Percentiles rank a stretch among this genome's conserved stretches.
phyloP scores from a whole-genome alignment of 306 rosid genomes.

The Citrullus amarus region DNA sequence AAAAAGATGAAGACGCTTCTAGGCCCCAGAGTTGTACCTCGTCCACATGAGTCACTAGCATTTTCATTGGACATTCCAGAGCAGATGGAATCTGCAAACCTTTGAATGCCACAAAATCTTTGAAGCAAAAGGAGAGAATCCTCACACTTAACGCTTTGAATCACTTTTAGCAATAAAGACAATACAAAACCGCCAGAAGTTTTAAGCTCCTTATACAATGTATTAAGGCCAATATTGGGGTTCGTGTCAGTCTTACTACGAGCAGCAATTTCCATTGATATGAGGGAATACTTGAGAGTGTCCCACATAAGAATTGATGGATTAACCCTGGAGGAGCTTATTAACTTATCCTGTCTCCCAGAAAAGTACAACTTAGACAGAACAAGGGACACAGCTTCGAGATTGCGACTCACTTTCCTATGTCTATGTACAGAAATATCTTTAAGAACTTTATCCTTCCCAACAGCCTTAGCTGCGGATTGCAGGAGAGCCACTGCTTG shows the following conservation, averaged over 20 bases:
- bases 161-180: slow-evolving; percentile 65
- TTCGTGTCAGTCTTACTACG: slow-evolving; percentile 53
- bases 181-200: slow-evolving; percentile 69
- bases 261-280: slow-evolving; percentile 82
- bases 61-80: slow-evolving; percentile 35
- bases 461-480: slow-evolving; percentile 52
- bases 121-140: slow-evolving; percentile 74
- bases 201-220: slow-evolving; percentile 71
- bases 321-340: slow-evolving; percentile 38
- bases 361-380: slow-evolving; percentile 71
- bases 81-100: slow-evolving; percentile 68
- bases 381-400: slow-evolving; percentile 43
- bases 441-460: slow-evolving; percentile 36
- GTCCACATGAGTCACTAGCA: slow-evolving; percentile 22
- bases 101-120: slow-evolving; percentile 63
- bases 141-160: slow-evolving; percentile 44
- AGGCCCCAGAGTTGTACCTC: slow-evolving; percentile 38
- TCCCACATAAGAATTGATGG: slow-evolving; percentile 93
- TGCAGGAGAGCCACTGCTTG: slow-evolving; percentile 59
- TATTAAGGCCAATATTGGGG: slow-evolving; percentile 55
- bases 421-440: slow-evolving; percentile 32
- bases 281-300: slow-evolving; percentile 69
- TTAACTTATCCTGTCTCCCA: slow-evolving; percentile 45
- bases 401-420: slow-evolving; percentile 34
- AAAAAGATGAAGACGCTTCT: background rate